Percentiles rank a stretch among this genome's conserved stretches.
phyloP scores from a whole-genome alignment of 179 eudicot species.

The Gypsophila paniculata region DNA sequence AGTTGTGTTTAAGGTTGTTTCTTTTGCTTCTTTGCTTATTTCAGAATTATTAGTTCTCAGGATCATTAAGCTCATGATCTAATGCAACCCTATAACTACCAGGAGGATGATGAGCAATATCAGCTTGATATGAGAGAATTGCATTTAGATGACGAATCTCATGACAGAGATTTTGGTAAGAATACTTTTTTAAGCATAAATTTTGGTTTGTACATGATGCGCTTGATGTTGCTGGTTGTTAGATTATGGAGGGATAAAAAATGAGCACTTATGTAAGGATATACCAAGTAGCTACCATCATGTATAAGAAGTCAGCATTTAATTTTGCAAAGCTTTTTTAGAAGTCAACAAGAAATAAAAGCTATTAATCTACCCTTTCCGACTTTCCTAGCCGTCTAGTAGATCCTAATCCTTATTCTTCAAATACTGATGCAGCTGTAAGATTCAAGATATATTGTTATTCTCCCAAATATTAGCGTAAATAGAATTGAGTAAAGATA shows the following conservation, averaged over 20 bases:
- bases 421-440: not conserved
- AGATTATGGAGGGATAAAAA: not conserved
- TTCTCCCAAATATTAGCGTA: no score
- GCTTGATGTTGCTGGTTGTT: constrained; percentile 2
- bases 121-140: constrained; percentile 76
- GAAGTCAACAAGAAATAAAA: not conserved
- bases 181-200: constrained; percentile 2
- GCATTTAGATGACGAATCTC: constrained; percentile 51
- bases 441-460: not conserved
- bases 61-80: constrained; percentile 14
- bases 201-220: not conserved
- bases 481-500: no score
- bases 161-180: constrained; percentile 56
- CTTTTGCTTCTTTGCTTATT: constrained; percentile 14
- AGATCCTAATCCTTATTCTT: not conserved
- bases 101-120: constrained; percentile 94
- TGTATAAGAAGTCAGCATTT: no score
- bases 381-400: not conserved
- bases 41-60: not conserved
- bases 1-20: constrained; percentile 73
- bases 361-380: not conserved
- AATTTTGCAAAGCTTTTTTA: not conserved
- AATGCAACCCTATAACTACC: constrained; percentile 21
- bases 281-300: not conserved
- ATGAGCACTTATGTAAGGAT: not conserved